Evolutionary conservation across 2,329 filamentous ascomycete species (phyloP).

Genomic region (Ophiostoma populinum): DNA sequence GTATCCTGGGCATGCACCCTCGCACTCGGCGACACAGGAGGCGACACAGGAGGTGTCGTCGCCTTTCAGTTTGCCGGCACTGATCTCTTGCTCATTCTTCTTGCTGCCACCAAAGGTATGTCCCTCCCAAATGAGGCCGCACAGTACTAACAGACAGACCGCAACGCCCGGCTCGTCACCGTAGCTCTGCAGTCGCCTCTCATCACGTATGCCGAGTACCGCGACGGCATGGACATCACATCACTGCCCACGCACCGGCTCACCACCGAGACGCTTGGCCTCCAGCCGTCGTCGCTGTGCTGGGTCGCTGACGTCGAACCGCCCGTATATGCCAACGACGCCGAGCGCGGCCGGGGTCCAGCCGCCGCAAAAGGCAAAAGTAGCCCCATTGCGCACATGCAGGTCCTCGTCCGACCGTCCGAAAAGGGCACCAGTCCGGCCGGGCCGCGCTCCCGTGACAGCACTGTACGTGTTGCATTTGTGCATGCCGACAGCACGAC

Average conservation of each 20-base stretch:
- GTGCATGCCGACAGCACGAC: constrained; percentile 29
- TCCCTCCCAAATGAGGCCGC: not conserved
- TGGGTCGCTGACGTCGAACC: constrained; percentile 5
- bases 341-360: not conserved
- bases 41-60: no score
- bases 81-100: constrained; percentile 41
- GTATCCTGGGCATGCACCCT: constrained; percentile 23
- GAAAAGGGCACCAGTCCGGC: not conserved
- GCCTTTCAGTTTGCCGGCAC: constrained; percentile 56
- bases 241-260: not conserved
- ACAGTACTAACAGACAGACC: constrained; percentile 4
- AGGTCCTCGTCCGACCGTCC: constrained; percentile 24
- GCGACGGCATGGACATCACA: not conserved
- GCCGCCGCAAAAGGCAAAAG: not conserved
- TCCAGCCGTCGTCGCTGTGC: constrained; percentile 5
- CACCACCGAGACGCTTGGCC: not conserved
- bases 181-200: constrained; percentile 5
- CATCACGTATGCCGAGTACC: constrained; percentile 2
- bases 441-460: constrained; percentile 14
- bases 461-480: constrained; percentile 32
- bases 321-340: not conserved
- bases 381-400: constrained; percentile 24
- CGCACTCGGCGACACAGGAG: constrained; percentile 21
- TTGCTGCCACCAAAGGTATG: constrained; percentile 20
- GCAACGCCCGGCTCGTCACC: constrained; percentile 6